These are phyloP conservation scores for Cardamine occulta DNA, from an alignment of 345 rosid species.

Conservation along the genomic window DNA sequence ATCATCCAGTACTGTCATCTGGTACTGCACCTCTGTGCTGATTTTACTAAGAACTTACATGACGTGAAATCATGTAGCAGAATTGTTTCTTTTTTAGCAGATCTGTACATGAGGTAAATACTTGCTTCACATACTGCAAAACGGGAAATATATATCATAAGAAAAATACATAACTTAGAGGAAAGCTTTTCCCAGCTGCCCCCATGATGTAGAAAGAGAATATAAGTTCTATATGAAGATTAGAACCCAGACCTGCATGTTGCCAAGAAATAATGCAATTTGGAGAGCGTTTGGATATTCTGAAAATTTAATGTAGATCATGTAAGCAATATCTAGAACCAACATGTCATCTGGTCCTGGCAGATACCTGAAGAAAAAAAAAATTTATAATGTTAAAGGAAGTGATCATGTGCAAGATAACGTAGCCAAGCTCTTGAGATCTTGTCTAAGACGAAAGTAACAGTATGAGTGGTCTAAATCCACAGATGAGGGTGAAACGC, in stretches of 20 bases:
- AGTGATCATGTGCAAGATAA: not conserved
- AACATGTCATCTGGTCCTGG: constrained; percentile 89
- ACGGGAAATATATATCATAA: constrained; percentile 37
- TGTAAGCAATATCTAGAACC: constrained; percentile 75
- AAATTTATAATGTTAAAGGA: constrained; percentile 5
- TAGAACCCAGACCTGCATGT: constrained; percentile 65
- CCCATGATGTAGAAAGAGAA: constrained; percentile 17
- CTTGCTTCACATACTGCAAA: constrained; percentile 75
- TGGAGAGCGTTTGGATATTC: constrained; percentile 82
- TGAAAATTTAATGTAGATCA: constrained; percentile 73
- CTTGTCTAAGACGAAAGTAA: not conserved
- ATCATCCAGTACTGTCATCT: constrained; percentile 1
- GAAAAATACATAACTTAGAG: not conserved
- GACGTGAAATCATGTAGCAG: constrained; percentile 86
- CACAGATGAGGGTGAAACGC: constrained; percentile 5
- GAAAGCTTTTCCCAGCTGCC: constrained; percentile 19
- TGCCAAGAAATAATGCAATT: constrained; percentile 81
- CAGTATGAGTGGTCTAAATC: not conserved
- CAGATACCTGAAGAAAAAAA: constrained; percentile 67
- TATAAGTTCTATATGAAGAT: constrained; percentile 18
- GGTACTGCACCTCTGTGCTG: not conserved
- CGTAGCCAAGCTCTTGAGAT: not conserved
- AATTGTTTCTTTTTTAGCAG: constrained; percentile 76
- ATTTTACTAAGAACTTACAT: constrained; percentile 59
- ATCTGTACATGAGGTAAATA: constrained; percentile 78